Base-by-base conservation (phyloP, 169 alveolate genomes). In the Plasmodium vivax region DNA sequence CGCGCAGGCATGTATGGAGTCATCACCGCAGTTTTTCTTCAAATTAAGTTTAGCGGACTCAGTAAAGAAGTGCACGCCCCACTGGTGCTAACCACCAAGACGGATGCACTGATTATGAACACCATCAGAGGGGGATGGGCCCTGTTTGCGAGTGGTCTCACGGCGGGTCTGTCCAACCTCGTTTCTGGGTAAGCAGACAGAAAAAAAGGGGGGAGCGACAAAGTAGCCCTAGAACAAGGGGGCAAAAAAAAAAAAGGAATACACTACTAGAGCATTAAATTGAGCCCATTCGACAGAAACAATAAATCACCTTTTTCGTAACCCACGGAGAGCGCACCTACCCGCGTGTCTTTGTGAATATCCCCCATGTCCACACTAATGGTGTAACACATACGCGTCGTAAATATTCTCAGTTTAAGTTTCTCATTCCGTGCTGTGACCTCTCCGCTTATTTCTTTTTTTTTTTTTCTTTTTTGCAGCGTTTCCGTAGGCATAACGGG, bases 401-500 rank as follows among this genome's bases (percentile, higher is more conserved):
- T 14, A 51, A 8, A 2, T 14, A 51, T 51, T 14, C 19, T 3
- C 62, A 12, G 19, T 51, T 51, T 51, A 51, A 8, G 9, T 51
- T 51, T 14, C 62, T 12, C 23, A 47, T 47, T 0, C 7, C n/a
- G 16, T 68, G 12, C 43, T 23, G 12, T 30, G 16, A 68, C 38
- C 16, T 23, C 19, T 7, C 23, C 27, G 27, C 16, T 80, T 43
- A 5, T 9, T 10, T 27, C 56, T 34, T 73, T 73, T 68, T 81
- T 32, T 75, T 58, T 58, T 5, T 41, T n/a, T 16, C 32, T 32
- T 79, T 19, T 72, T 45, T 91, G 77, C 91, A 96, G 98, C 12
- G 96, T 99, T 85, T 97, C 99, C 83, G 99, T 99, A 77, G 99
- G 99, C 14, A 99, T 99, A 80, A 98, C 99, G 45, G 99, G 99